These are phyloP conservation scores for Hypoxylon sp. DNA, from an alignment of 2,329 filamentous ascomycete species.

Conservation along the genomic window DNA sequence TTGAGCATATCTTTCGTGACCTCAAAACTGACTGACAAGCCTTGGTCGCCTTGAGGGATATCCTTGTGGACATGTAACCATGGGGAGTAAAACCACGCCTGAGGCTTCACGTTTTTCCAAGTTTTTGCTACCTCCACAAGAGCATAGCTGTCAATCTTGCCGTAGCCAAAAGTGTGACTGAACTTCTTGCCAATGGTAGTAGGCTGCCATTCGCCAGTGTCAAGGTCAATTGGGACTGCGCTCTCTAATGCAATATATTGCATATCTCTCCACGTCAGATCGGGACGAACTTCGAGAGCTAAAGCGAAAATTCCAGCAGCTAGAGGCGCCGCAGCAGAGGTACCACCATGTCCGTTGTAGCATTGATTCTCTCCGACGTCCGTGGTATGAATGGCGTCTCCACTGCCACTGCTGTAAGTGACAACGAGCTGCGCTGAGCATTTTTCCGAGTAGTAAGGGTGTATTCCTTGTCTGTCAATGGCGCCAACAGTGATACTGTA, in stretches of 20 bases:
- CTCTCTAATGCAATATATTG: conserved; percentile 92
- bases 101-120: conserved; percentile 92
- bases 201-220: conserved; percentile 82
- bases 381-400: conserved; percentile 94
- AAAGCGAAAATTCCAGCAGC: conserved; percentile 94
- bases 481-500: conserved; percentile 98
- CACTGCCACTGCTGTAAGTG: conserved; percentile 92
- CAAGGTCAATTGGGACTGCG: conserved; percentile 82
- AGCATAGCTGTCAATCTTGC: conserved; percentile 90
- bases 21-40: conserved; percentile 83
- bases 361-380: conserved; percentile 90
- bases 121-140: conserved; percentile 88
- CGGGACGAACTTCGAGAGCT: conserved; percentile 85
- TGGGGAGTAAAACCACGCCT: conserved; percentile 93
- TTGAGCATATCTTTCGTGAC: conserved; percentile 86
- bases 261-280: conserved; percentile 92
- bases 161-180: conserved; percentile 95
- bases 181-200: conserved; percentile 87
- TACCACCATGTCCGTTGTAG: conserved; percentile 88
- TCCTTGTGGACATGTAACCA: conserved; percentile 91
- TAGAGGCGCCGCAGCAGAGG: conserved; percentile 93
- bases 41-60: conserved; percentile 88
- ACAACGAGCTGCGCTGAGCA: conserved; percentile 97
- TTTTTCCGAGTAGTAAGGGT: conserved; percentile 96
- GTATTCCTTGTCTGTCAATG: conserved; percentile 86